Evolutionary conservation across 495 filamentous ascomycete genomes (phyloP), one percentile per base, ranked within the genome.

Genomic region (Podospora comata): DNA sequence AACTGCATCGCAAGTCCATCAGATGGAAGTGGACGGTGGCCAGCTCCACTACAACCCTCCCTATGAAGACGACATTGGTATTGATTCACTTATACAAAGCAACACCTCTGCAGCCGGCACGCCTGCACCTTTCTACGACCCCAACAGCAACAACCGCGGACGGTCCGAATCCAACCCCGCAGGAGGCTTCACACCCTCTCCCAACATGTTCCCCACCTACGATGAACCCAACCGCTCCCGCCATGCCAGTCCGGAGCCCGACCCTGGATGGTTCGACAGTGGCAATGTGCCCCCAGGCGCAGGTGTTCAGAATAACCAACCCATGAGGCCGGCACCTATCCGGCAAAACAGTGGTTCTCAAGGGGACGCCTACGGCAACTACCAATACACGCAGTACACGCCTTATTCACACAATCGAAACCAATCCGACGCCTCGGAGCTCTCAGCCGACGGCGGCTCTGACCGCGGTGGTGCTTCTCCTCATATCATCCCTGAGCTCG

Each of bases 351-450:
- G 67, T 7, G 80, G 39, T 48, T 48, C 39, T 6, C 39, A 80
- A 34, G 78, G 76, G 59, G 65, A 44, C 60, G 60, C 70, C 13
- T 56, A 67, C 23, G 66, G 72, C 16, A 59, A 68, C 18, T 65
- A 32, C 64, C 34, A 48, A 3, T 72, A 70, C 60, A 66, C 69
- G 2, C 53, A 48, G 5, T 72, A 70, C 60, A 66, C 69, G 1
- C 23, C 23, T 23, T 23, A 23, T 23, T 23, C 23, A 23, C 81
- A 83, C 65, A 69, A 66, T 58, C 78, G 80, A 0, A 72, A 80
- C 6, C 70, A 70, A 4, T 82, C 79, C 70, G 77, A 80, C 66
- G 71, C 76, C 7, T 82, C 78, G 69, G 79, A 82, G 56, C 70
- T 81, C 0, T 78, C 76, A 11, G 39, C 39, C 39, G 39, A 48